phyloP scores from a whole-genome alignment of 1,139 yeast species.

The Meyerozyma sp. region DNA sequence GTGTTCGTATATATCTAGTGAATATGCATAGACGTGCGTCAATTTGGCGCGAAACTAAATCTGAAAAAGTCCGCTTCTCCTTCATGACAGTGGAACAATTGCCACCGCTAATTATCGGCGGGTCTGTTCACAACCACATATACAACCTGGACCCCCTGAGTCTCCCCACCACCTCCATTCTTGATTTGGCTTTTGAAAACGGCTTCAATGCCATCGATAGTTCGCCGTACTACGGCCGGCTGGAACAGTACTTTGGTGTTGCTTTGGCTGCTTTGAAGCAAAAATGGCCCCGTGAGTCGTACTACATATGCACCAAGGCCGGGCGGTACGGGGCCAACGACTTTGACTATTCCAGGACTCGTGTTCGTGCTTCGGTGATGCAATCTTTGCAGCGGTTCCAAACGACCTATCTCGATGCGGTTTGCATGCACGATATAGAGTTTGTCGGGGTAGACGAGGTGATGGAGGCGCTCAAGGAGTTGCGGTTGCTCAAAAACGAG shows the following conservation, averaged over 20 bases:
- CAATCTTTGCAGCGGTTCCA: constrained; percentile 63
- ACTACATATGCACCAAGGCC: constrained; percentile 79
- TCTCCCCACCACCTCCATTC: constrained; percentile 52
- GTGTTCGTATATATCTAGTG: too few species aligned
- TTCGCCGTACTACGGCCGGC: constrained; percentile 89
- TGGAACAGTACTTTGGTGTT: constrained; percentile 68
- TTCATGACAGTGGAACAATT: constrained; percentile 19
- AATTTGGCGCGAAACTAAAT: too few species aligned
- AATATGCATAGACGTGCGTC: too few species aligned
- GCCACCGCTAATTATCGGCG: constrained; percentile 72
- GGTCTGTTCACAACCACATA: constrained; percentile 79
- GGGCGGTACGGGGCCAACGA: constrained; percentile 66
- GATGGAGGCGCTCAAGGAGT: constrained; percentile 57
- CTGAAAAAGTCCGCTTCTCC: not conserved
- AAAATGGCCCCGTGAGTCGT: constrained; percentile 53
- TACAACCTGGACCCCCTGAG: constrained; percentile 62
- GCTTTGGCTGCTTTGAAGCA: constrained; percentile 44
- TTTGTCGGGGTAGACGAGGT: constrained; percentile 57
- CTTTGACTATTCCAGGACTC: constrained; percentile 65
- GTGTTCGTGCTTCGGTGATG: constrained; percentile 56
- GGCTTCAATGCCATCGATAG: constrained; percentile 85
- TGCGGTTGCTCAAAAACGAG: constrained; percentile 53
- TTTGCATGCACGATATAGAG: constrained; percentile 87
- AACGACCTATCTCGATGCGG: constrained; percentile 69
- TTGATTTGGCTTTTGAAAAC: constrained; percentile 52